Evolutionary conservation across 345 rosid species (phyloP), one percentile per base, ranked within the genome.

Genomic region (Hypericum androsaemum): DNA sequence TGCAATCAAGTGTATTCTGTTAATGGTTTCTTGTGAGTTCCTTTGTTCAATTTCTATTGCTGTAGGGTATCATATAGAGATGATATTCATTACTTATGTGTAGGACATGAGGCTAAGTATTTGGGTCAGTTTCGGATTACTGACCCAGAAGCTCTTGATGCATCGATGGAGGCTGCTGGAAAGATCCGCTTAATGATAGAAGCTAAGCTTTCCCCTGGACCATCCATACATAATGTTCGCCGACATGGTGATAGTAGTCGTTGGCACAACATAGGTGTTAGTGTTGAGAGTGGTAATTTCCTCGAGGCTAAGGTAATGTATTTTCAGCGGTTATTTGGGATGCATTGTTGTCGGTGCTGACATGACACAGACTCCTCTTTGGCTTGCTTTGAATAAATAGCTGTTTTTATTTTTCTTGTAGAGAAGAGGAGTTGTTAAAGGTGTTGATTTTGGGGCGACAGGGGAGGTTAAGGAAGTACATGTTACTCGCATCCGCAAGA

Each of bases 381-480:
- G 32, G 32, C 32, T 22, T 22, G 22, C 17, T 42, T 43, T 47
- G 39, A 37, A 50, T 60, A 40, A 46, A 28, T 22, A 53, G 42
- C 42, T 60, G 59, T 40, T 46, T 41, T 46, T 40, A 63, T n/a
- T 51, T 22, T 56, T 39, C 47, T 62, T 66, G 63, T 74, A 90
- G 98, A 81, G 95, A 74, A 77, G 82, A 78, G 98, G 98, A 65
- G 92, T 87, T 69, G 84, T 90, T 59, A 77, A 79, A 14, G 96
- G 98, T 60, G 81, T 90, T 68, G 95, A 90, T 67, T 87, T 77
- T 78, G 98, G 92, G 69, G 85, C 96, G 52, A 90, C 96, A 0
- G 98, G 98, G 61, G 87, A 79, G 78, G 96, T 90, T 58, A 90
- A 90, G 77, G 87, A 82, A 69, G 83, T 87, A 56, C 96, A 90